A percentile compares a stretch with the other conserved stretches of the same genome.
phyloP scores from a whole-genome alignment of 305 asterid genomes.

The Ajuga reptans region DNA sequence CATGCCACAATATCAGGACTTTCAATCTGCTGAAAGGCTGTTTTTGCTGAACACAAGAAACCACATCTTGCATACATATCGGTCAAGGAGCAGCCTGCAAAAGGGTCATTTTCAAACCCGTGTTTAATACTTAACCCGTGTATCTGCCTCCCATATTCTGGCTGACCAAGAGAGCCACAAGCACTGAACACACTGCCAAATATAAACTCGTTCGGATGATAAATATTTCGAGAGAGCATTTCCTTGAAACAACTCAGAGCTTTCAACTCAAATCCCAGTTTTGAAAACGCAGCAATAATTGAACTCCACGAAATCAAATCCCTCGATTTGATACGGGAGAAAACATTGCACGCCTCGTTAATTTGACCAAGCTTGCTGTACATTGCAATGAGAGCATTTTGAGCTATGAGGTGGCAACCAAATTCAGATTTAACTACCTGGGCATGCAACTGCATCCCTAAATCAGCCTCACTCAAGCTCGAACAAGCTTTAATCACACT shows the following conservation, averaged over 20 bases:
- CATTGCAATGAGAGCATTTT: constrained; percentile 68
- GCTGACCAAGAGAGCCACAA: constrained; percentile 44
- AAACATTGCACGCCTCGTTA: constrained; percentile 36
- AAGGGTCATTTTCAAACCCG: constrained; percentile 45
- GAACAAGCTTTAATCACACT: constrained; percentile 57
- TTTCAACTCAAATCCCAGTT: constrained; percentile 53
- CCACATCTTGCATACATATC: constrained; percentile 79
- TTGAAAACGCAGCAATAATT: constrained; percentile 64
- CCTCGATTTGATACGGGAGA: constrained; percentile 37
- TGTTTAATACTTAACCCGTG: constrained; percentile 57
- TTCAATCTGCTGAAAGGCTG: constrained; percentile 43
- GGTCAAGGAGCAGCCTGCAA: constrained; percentile 58
- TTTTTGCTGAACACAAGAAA: constrained; percentile 44
- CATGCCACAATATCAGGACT: constrained; percentile 60
- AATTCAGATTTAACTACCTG: constrained; percentile 52
- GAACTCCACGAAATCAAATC: constrained; percentile 85
- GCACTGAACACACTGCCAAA: constrained; percentile 65
- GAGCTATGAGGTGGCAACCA: constrained; percentile 49
- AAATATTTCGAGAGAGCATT: constrained; percentile 41
- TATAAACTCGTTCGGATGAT: constrained; percentile 50
- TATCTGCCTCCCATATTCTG: constrained; percentile 52
- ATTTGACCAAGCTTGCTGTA: constrained; percentile 44
- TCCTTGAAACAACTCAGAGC: constrained; percentile 50
- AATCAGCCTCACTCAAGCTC: constrained; percentile 27
- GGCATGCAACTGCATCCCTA: constrained; percentile 56